phyloP scores from a whole-genome alignment of 169 alveolate species.

The Eimeria acervulina region DNA sequence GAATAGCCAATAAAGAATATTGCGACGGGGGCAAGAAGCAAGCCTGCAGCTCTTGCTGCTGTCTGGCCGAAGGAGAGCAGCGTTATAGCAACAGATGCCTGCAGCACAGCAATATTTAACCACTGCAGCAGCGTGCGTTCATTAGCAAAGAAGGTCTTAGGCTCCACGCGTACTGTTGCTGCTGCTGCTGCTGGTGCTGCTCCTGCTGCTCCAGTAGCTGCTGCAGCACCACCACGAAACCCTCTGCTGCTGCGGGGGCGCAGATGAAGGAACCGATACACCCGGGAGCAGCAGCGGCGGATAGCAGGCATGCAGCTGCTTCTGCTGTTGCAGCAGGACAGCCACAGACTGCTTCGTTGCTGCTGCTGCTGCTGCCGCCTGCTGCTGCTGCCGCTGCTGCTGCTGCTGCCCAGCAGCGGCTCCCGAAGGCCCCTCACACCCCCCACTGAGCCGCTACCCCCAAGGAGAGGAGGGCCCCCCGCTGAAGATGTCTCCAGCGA shows the following conservation, averaged over 20 bases:
- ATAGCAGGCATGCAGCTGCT: conserved; percentile 20
- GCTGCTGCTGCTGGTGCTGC: conserved; percentile 50
- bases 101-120: conserved; percentile 90
- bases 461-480: not conserved
- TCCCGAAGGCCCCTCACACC: not conserved
- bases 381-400: too few relatives aligned
- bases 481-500: conserved; percentile 35
- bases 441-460: not conserved
- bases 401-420: not conserved
- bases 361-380: not conserved
- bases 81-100: conserved; percentile 89
- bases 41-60: conserved; percentile 88
- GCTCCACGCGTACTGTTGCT: conserved; percentile 90
- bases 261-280: not conserved
- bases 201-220: not conserved
- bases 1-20: conserved; percentile 89
- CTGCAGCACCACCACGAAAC: not conserved
- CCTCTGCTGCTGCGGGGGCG: not conserved
- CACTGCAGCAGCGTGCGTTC: conserved; percentile 90
- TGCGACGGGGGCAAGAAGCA: conserved; percentile 90
- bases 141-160: conserved; percentile 91
- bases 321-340: conserved; percentile 24
- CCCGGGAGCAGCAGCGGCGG: conserved; percentile 23
- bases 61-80: conserved; percentile 88
- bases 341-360: not conserved